A percentile compares a stretch with the other conserved stretches of the same genome.
phyloP scores from a whole-genome alignment of 1,139 yeast genomes.

The Kodamaea sp. region DNA sequence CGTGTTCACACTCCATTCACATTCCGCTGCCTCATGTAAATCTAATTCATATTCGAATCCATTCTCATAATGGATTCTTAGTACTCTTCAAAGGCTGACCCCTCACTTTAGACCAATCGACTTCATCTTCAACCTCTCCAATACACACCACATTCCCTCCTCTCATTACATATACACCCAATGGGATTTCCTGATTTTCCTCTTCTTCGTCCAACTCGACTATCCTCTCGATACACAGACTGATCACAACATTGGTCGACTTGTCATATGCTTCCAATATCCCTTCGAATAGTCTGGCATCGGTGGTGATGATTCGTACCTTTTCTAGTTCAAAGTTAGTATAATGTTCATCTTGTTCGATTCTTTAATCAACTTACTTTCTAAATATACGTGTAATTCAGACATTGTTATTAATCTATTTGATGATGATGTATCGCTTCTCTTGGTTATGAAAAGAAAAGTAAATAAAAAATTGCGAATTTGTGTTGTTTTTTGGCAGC shows the following conservation, averaged over 20 bases:
- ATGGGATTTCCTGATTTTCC: slow-evolving; percentile 43
- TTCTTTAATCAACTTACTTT: slow-evolving; percentile 30
- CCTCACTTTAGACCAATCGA: slow-evolving; percentile 57
- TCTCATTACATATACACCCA: slow-evolving; percentile 69
- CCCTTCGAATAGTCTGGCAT: slow-evolving; percentile 74
- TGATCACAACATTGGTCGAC: slow-evolving; percentile 67
- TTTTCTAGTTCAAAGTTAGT: slow-evolving; percentile 40
- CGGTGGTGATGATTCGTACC: slow-evolving; percentile 78
- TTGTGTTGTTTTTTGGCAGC: too few species aligned
- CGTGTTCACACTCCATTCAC: not conserved
- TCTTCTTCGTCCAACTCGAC: slow-evolving; percentile 41
- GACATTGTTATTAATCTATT: slow-evolving; percentile 24
- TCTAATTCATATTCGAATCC: not conserved
- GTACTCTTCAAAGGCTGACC: slow-evolving; percentile 38
- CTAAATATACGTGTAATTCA: slow-evolving; percentile 33
- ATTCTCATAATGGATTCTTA: slow-evolving; percentile 36
- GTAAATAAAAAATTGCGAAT: too few species aligned
- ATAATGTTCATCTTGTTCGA: slow-evolving; percentile 3
- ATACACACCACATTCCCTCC: slow-evolving; percentile 81
- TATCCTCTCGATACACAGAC: slow-evolving; percentile 55
- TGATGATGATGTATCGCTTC: not conserved
- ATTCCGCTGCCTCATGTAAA: not conserved
- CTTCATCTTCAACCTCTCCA: slow-evolving; percentile 62
- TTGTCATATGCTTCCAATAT: slow-evolving; percentile 77
- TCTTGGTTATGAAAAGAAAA: slow-evolving; percentile 1